Evolutionary conservation across 73 alveolate species (phyloP).

Genomic region (Symbiodinium pilosum): DNA sequence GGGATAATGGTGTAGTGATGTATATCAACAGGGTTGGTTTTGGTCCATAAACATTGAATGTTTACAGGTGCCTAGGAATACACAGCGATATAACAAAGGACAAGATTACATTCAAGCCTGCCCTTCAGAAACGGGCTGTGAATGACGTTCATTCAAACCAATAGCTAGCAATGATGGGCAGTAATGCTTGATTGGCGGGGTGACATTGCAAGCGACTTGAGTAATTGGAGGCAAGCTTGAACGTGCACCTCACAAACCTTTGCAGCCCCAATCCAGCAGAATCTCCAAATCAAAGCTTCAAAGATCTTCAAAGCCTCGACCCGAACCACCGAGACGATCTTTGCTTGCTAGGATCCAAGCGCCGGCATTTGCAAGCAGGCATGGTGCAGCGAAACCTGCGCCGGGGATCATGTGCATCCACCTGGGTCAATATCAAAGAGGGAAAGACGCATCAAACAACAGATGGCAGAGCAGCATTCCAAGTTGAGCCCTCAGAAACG

Average conservation of each 20-base stretch:
- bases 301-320: not conserved
- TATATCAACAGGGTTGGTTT: too few relatives aligned
- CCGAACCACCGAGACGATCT: not conserved
- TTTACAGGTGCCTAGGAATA: not conserved
- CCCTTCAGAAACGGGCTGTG: not conserved
- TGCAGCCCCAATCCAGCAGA: too few relatives aligned
- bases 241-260: too few relatives aligned
- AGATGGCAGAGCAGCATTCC: too few relatives aligned
- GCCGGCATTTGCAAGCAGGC: not conserved
- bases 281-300: too few relatives aligned
- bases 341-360: too few relatives aligned
- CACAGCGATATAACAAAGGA: not conserved
- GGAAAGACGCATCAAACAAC: too few relatives aligned
- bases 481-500: too few relatives aligned
- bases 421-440: not conserved
- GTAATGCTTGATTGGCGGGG: too few relatives aligned
- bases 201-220: too few relatives aligned
- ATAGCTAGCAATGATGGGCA: not conserved
- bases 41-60: not conserved
- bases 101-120: not conserved
- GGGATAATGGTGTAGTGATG: not conserved
- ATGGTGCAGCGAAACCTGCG: slow-evolving; percentile 26
- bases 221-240: too few relatives aligned
- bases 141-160: not conserved
- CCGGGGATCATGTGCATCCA: not conserved